Base-by-base conservation (phyloP, 1,284 basidiomycete species). In the Leucoagaricus sp. region DNA sequence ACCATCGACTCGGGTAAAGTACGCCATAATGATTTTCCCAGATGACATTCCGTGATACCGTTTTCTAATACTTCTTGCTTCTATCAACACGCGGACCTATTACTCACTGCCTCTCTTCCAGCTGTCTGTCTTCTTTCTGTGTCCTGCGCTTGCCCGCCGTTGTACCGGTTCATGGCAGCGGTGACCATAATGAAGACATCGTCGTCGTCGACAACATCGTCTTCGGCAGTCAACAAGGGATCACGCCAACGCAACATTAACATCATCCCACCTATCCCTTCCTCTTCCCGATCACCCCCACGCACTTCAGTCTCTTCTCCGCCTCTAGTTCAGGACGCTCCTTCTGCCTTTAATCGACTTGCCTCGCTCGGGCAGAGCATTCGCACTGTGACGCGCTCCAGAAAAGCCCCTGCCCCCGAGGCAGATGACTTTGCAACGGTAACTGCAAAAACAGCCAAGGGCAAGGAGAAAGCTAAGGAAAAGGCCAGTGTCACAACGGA, bases 281-380 rank as follows among this genome's bases (percentile, higher is more conserved):
- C 78, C 29, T 76, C 79, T 19, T 49, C 69, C 1, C 61, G 71
- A 33, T 59, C 60, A 38, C 31, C 61, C 58, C n/a, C n/a, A n/a
- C n/a, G n/a, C n/a, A n/a, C n/a, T n/a, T n/a, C n/a, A n/a, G n/a
- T n/a, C n/a, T n/a, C n/a, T n/a, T n/a, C n/a, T n/a, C n/a, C n/a
- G n/a, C 66, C 60, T 55, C 63, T 63, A 47, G 67, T 64, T 9
- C 64, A 73, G 25, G 79, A 78, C 46, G 63, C 77, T 6, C 73
- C 77, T 2, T 75, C 77, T 64, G 76, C 84, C 3, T 83, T 89
- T 66, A 81, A 80, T 62, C 83, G 86, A 41, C 72, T 89, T 53
- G 82, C 85, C 7, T 83, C 85, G 9, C 69, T 90, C 29, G 86
- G 87, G 64, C 83, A 87, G 61, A 85, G 81, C 62, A 61, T 90